Evolutionary conservation across 192 early-diverging fungal genomes (phyloP), one percentile per base, ranked within the genome.

Genomic region (Linnemannia zychae): DNA sequence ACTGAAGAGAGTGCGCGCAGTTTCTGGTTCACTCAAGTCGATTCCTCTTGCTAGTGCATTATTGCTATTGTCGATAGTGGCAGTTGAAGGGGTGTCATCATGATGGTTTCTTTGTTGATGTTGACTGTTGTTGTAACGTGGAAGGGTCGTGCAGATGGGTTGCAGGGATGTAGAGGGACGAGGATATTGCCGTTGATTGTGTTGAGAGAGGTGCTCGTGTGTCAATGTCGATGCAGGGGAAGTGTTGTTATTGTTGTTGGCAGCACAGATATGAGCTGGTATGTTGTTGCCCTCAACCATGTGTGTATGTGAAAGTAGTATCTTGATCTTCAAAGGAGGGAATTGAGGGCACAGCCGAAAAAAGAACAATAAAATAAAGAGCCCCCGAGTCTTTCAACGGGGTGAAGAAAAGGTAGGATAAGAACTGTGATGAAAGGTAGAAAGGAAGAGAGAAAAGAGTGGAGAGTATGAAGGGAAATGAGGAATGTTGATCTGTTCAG

Each of bases 111-210:
- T 24, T 63, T 31, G 24, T 31, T 63, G 57, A 15, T 63, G 57
- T 3, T 63, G 24, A 31, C 13, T 63, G 13, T 2, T 63, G 13
- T 63, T 31, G 57, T 31, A 63, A 33, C 37, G 38, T 48, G 69
- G 69, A 24, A 46, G 22, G 22, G 69, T 31, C 24, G 69, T 71
- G 24, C 44, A 38, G n/a, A 38, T 71, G 69, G 13, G 69, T 48
- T 18, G 38, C 40, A 71, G 38, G 46, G 69, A 22, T 71, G 38
- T 20, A 24, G 36, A 40, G 13, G 13, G 44, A 68, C 18, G 67
- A n/a, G 17, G 46, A 48, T 38, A 44, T 46, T 71, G 69, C 69
- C 38, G 69, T 48, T 71, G 69, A 20, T 38, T 38, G 69, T 71
- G 69, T 24, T 16, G 44, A 3, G 46, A 37, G 69, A 63, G 57